phyloP scores from a whole-genome alignment of 352 stramenopile genomes.

The Aphanomyces euteiches region DNA sequence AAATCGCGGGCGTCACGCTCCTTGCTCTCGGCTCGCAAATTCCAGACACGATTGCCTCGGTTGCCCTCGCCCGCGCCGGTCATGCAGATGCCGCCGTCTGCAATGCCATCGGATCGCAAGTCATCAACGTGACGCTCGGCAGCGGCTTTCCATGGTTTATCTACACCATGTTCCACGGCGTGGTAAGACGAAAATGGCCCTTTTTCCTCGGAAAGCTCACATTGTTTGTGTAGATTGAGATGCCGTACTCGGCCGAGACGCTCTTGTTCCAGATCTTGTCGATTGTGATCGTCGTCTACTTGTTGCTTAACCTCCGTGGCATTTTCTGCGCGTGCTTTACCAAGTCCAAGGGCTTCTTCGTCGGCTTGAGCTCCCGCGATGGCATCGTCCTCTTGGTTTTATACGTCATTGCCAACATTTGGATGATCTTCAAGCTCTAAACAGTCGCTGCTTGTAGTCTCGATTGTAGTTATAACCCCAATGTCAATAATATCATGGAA shows the following conservation, averaged over 20 bases:
- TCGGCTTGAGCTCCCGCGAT: conserved; percentile 26
- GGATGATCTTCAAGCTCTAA: conserved; percentile 17
- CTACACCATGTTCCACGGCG: conserved; percentile 64
- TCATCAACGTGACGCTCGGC: conserved; percentile 81
- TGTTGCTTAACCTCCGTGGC: conserved; percentile 28
- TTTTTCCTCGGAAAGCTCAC: not conserved
- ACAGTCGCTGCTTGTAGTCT: not conserved
- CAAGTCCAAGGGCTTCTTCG: conserved; percentile 30
- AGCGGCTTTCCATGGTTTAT: conserved; percentile 72
- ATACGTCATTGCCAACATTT: conserved; percentile 24
- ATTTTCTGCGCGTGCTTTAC: conserved; percentile 27
- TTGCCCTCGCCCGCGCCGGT: conserved; percentile 72
- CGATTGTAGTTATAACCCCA: too few species aligned
- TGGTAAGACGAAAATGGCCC: not conserved
- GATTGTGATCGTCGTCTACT: conserved; percentile 27
- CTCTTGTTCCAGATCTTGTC: conserved; percentile 18
- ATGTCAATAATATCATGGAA: too few species aligned
- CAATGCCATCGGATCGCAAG: conserved; percentile 80
- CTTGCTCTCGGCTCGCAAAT: conserved; percentile 75
- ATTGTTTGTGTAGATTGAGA: conserved; percentile 15
- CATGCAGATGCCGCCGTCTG: conserved; percentile 80
- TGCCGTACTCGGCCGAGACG: conserved; percentile 22
- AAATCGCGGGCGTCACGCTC: conserved; percentile 76
- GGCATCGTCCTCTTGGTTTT: conserved; percentile 24
- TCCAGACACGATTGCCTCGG: conserved; percentile 74